Base-by-base conservation (phyloP, 2,329 filamentous ascomycete genomes). In the Aspergillus versicolor region DNA sequence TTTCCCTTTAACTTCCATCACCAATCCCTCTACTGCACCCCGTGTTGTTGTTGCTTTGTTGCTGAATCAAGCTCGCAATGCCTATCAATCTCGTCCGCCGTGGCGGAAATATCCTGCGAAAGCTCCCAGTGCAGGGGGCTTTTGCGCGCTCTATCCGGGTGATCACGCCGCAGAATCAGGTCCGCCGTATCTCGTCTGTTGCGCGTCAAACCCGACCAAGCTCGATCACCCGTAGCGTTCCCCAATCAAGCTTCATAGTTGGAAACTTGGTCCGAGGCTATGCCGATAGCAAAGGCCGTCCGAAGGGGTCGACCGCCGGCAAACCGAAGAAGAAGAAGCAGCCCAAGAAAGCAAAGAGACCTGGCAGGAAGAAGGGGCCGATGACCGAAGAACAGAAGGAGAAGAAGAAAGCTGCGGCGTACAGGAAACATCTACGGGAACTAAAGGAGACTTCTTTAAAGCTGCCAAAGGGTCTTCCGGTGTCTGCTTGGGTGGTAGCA, bases 381-480 rank as follows among this genome's bases (percentile, higher is more conserved):
- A n/a, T 47, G 44, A 47, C 44, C 9, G 44, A 47, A n/a, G 17
- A 34, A n/a, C 44, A 47, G 21, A 47, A 30, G 11, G 54, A 50
- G 22, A 15, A n/a, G 12, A 41, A 70, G 59, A 64, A 65, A 52
- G 66, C 65, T 43, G 61, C 68, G 61, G 58, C 73, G 48, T 50
- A 66, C 37, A 63, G 66, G 58, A 57, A 73, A 49, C 52, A 66
- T 54, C 71, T 53, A 15, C 38, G 37, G 52, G 57, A 69, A 37
- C 68, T 77, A 44, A 76, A 77, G 60, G 58, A 59, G 19, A 65
- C 64, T 38, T 69, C 69, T 6, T 61, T 75, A 34, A 43, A 61
- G n/a, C 61, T 65, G 13, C 77, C 78, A 6, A 77, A 76, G 59
- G 54, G 50, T 37, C 64, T 75, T 13, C 66, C 74, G 6, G 42